These are phyloP conservation scores for Actinomortierella ambigua DNA, from an alignment of 371 early-diverging fungal genomes.

Conservation along the genomic window DNA sequence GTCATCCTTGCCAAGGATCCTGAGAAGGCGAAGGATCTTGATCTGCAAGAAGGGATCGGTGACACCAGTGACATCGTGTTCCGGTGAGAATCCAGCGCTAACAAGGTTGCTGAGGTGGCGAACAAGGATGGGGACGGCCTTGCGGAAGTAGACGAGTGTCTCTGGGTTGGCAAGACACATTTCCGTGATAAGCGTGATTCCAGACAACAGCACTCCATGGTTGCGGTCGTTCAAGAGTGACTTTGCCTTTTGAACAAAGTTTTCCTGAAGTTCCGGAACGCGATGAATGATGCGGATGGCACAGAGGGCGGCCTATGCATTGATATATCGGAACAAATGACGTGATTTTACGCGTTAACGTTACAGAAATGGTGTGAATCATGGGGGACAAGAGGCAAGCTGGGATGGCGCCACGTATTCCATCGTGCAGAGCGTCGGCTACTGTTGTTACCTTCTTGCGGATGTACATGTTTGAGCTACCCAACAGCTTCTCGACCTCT, in stretches of 20 bases:
- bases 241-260: constrained; percentile 78
- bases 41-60: constrained; percentile 98
- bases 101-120: constrained; percentile 89
- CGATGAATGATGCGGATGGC: constrained; percentile 91
- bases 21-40: constrained; percentile 88
- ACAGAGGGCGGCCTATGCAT: constrained; percentile 85
- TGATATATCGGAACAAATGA: neutral
- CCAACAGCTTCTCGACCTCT: constrained; percentile 93
- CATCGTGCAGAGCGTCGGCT: neutral
- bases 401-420: constrained; percentile 5
- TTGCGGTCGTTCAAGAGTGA: constrained; percentile 89
- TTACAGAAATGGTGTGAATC: neutral
- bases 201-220: constrained; percentile 94
- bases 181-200: constrained; percentile 89
- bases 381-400: neutral
- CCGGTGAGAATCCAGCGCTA: constrained; percentile 89
- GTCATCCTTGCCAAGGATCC: constrained; percentile 87
- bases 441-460: constrained; percentile 85
- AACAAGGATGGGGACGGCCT: constrained; percentile 85
- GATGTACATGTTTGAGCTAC: constrained; percentile 90
- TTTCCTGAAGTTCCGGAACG: constrained; percentile 91
- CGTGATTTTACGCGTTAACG: neutral
- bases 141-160: constrained; percentile 61
- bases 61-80: constrained; percentile 96
- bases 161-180: constrained; percentile 80